Evolutionary conservation across 768 basidiomycete species (phyloP), one percentile per base, ranked within the genome.

Genomic region (Lactarius tabidus): DNA sequence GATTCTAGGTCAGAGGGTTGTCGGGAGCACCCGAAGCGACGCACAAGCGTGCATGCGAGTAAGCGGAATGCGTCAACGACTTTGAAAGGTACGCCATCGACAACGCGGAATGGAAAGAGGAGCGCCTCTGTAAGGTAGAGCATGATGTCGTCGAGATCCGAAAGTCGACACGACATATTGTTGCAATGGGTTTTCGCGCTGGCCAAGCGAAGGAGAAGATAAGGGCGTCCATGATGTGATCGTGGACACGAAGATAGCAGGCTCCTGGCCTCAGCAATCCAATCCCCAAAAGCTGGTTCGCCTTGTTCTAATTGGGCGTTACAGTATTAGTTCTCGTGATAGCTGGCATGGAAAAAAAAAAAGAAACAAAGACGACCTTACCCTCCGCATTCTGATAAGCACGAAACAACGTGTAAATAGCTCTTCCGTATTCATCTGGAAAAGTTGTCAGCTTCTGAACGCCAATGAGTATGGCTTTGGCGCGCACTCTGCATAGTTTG

Each of bases 61-160:
- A 29, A 35, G 53, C 23, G n/a, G 52, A 64, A 45, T 20, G 54
- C 53, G 15, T 26, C 28, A 28, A 51, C 45, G 18, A 6, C n/a
- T 15, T 61, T n/a, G 12, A 65, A 26, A 9, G 9, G 31, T 9
- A 2, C 1, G 14, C 35, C 28, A 23, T 31, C 35, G n/a, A 61
- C 18, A 15, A 38, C 55, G 36, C 35, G 17, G 54, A 26, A 35
- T 33, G 45, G 38, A 15, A 56, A 2, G 18, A 60, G 54, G 31
- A 33, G 43, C 5, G 29, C 43, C 28, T 60, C 53, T 12, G 62
- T 52, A 38, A 58, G 48, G n/a, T 39, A 35, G 29, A 33, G 15
- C 12, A 64, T 33, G 17, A 58, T 43, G 38, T 33, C 38, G 18
- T 64, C 57, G 23, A 64, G 57, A 20, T 57, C 62, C 10, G 35